These are phyloP conservation scores for Alternaria incomplexa DNA, from an alignment of 2,329 filamentous ascomycete genomes.

Conservation along the genomic window DNA sequence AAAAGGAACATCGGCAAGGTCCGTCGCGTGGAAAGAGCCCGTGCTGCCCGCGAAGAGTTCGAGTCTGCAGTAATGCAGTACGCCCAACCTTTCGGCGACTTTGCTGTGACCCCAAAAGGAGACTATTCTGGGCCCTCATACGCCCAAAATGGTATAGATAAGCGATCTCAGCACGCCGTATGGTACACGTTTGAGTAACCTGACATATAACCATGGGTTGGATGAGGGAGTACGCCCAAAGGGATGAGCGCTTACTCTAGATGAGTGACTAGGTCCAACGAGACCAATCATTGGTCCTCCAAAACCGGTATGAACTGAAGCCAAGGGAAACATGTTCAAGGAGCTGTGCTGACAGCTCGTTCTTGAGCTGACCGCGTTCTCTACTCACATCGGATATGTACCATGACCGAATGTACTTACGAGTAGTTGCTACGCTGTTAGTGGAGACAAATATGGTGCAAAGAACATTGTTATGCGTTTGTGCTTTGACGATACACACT, in stretches of 20 bases:
- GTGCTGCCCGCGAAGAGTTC: not conserved
- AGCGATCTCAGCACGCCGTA: not conserved
- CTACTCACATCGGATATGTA: not conserved
- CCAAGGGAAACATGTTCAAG: not conserved
- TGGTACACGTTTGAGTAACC: not conserved
- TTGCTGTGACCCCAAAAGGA: no score
- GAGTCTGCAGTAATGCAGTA: not conserved
- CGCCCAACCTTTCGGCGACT: not conserved
- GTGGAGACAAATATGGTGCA: no score
- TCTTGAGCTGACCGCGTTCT: not conserved
- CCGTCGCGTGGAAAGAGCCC: not conserved
- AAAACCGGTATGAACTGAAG: not conserved
- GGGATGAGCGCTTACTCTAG: not conserved
- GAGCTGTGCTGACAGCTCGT: not conserved
- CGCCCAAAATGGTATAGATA: not conserved
- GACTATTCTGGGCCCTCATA: not conserved
- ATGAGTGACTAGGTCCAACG: not conserved
- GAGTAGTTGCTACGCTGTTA: not conserved
- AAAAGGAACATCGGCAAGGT: not conserved
- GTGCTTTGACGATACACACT: not conserved
- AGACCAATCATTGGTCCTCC: not conserved
- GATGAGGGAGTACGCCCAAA: not conserved
- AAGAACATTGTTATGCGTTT: not conserved
- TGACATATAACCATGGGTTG: not conserved
- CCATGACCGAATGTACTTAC: not conserved